These are phyloP conservation scores for Heliamphora pulchella DNA, from an alignment of 179 eudicot species.

Conservation along the genomic window DNA sequence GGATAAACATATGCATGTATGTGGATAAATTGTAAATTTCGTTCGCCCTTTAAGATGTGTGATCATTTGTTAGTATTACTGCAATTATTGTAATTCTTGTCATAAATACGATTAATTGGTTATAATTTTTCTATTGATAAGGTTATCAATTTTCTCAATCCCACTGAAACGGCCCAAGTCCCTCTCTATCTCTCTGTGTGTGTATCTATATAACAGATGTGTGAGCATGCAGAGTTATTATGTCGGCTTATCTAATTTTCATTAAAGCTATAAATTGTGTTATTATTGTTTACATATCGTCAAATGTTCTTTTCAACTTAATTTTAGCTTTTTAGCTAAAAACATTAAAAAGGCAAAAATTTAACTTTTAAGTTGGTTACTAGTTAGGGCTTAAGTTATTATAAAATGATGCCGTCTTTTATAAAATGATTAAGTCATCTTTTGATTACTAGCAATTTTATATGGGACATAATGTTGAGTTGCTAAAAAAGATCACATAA, in stretches of 20 bases:
- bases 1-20: neutral
- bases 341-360: too few relatives aligned
- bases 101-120: neutral
- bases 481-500: too few relatives aligned
- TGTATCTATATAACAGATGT: too few relatives aligned
- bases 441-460: too few relatives aligned
- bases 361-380: too few relatives aligned
- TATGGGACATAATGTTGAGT: too few relatives aligned
- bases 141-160: neutral
- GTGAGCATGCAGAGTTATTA: neutral
- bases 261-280: neutral
- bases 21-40: neutral
- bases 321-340: too few relatives aligned
- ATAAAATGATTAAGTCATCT: too few relatives aligned
- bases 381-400: too few relatives aligned
- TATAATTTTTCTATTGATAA: neutral
- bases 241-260: neutral
- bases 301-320: too few relatives aligned
- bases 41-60: neutral
- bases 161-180: neutral
- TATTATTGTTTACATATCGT: too few relatives aligned
- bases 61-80: neutral
- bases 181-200: neutral
- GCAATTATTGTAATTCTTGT: neutral
- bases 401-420: too few relatives aligned